phyloP scores from a whole-genome alignment of 1,284 basidiomycete species.

The Ganoderma meredithae region DNA sequence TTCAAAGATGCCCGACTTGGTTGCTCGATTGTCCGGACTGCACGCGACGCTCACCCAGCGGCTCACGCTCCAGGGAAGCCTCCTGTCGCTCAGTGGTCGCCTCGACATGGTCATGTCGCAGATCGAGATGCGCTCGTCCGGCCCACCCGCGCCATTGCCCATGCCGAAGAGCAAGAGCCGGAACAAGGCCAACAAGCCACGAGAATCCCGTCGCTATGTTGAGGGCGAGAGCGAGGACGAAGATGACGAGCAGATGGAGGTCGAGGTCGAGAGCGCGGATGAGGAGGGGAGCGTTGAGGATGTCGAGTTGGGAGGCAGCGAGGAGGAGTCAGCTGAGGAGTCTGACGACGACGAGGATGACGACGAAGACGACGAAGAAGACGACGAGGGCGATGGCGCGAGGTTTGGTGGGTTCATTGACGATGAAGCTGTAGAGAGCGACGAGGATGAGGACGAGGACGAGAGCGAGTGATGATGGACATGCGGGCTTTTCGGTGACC shows the following conservation, averaged over 20 bases:
- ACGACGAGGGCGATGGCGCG: slow-evolving; percentile 65
- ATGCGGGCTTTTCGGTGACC: neutral
- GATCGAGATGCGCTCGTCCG: slow-evolving; percentile 83
- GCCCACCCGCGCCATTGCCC: slow-evolving; percentile 61
- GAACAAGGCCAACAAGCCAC: slow-evolving; percentile 38
- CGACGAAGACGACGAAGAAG: slow-evolving; percentile 59
- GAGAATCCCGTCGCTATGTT: slow-evolving; percentile 65
- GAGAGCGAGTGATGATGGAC: slow-evolving; percentile 48
- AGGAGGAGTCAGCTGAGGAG: slow-evolving; percentile 55
- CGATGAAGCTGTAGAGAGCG: slow-evolving; percentile 77
- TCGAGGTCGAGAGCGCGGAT: slow-evolving; percentile 67
- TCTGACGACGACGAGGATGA: slow-evolving; percentile 61
- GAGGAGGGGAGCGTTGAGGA: slow-evolving; percentile 78
- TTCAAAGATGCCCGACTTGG: slow-evolving; percentile 84
- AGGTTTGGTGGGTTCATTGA: slow-evolving; percentile 72
- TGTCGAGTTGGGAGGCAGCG: slow-evolving; percentile 77
- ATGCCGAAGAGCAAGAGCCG: slow-evolving; percentile 46
- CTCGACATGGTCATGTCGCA: slow-evolving; percentile 95
- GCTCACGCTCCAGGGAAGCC: slow-evolving; percentile 83
- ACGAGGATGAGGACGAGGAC: slow-evolving; percentile 64
- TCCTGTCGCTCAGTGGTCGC: slow-evolving; percentile 88
- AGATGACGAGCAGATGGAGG: slow-evolving; percentile 60
- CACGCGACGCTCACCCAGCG: slow-evolving; percentile 86
- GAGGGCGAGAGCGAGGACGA: slow-evolving; percentile 81
- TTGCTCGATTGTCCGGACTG: slow-evolving; percentile 83